Conservation (phyloP, 2,329 filamentous ascomycete genomes). For the Aspergillus calidoustus region DNA sequence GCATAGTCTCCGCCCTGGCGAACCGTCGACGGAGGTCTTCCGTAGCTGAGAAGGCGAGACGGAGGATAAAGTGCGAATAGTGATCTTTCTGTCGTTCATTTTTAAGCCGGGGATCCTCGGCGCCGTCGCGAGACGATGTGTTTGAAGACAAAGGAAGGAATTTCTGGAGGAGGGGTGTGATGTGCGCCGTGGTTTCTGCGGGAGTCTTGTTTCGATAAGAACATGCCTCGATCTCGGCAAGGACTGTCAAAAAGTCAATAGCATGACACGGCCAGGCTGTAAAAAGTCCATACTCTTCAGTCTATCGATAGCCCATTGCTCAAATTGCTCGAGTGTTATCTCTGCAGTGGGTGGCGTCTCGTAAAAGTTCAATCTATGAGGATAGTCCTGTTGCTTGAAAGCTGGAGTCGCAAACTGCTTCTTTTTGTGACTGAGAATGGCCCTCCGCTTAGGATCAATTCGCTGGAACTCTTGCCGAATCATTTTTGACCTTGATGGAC, state of each 20-base stretch:
- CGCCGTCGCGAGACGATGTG: slow-evolving; percentile 61
- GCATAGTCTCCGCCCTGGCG: slow-evolving; percentile 80
- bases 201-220: slow-evolving; percentile 88
- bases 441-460: slow-evolving; percentile 71
- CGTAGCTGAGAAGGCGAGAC: slow-evolving; percentile 88
- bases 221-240: slow-evolving; percentile 75
- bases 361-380: slow-evolving; percentile 91
- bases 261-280: not conserved
- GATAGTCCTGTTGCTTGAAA: slow-evolving; percentile 79
- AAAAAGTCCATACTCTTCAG: slow-evolving; percentile 66
- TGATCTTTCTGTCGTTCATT: slow-evolving; percentile 90
- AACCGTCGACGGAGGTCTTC: slow-evolving; percentile 90
- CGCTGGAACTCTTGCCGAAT: slow-evolving; percentile 49
- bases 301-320: slow-evolving; percentile 97
- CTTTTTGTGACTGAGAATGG: slow-evolving; percentile 77
- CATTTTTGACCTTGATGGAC: slow-evolving; percentile 37
- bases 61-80: slow-evolving; percentile 96
- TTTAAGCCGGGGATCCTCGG: slow-evolving; percentile 58
- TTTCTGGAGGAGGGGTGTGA: slow-evolving; percentile 85
- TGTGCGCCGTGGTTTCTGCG: slow-evolving; percentile 80
- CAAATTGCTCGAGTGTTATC: slow-evolving; percentile 95
- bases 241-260: slow-evolving; percentile 31
- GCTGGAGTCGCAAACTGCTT: slow-evolving; percentile 80
- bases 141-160: slow-evolving; percentile 80
- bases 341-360: slow-evolving; percentile 84